phyloP scores from a whole-genome alignment of 257 asterid genomes.

The Salvia miltiorrhiza region DNA sequence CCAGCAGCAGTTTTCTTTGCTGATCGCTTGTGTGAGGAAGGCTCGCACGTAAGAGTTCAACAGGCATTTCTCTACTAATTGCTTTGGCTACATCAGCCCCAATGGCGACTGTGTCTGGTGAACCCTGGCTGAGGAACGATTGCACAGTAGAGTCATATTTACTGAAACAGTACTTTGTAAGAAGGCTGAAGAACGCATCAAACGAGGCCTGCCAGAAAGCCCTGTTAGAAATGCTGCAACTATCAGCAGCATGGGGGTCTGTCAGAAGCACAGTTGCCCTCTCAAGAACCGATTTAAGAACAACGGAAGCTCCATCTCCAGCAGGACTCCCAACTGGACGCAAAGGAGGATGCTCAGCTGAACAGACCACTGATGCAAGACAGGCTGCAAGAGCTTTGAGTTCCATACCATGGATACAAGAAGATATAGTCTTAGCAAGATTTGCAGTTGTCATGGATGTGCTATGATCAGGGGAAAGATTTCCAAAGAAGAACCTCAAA shows the following conservation, averaged over 20 bases:
- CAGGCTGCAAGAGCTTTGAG: conserved; percentile 68
- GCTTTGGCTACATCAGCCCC: conserved; percentile 57
- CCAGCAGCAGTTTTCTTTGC: conserved; percentile 55
- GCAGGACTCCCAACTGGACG: conserved; percentile 63
- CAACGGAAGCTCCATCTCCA: conserved; percentile 72
- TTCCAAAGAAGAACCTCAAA: conserved; percentile 69
- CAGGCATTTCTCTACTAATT: conserved; percentile 63
- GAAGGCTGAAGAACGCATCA: conserved; percentile 64
- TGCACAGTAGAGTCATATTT: conserved; percentile 61
- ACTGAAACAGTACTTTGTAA: conserved; percentile 62
- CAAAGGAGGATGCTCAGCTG: conserved; percentile 67
- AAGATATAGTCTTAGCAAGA: conserved; percentile 46
- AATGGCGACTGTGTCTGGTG: conserved; percentile 32
- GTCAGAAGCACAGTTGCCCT: conserved; percentile 69
- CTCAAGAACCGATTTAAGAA: conserved; percentile 66
- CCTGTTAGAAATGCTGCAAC: conserved; percentile 46
- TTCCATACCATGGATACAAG: conserved; percentile 47
- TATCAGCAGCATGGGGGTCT: conserved; percentile 47
- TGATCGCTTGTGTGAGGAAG: conserved; percentile 75
- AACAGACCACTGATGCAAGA: conserved; percentile 80
- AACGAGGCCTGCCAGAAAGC: conserved; percentile 84
- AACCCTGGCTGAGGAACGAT: conserved; percentile 42
- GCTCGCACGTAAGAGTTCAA: conserved; percentile 70
- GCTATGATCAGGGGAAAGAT: conserved; percentile 38
- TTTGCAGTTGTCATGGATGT: conserved; percentile 30